A percentile compares a stretch with the other conserved stretches of the same genome.
Conservation (phyloP, 1,139 yeast species). For the Pichia sp. region DNA sequence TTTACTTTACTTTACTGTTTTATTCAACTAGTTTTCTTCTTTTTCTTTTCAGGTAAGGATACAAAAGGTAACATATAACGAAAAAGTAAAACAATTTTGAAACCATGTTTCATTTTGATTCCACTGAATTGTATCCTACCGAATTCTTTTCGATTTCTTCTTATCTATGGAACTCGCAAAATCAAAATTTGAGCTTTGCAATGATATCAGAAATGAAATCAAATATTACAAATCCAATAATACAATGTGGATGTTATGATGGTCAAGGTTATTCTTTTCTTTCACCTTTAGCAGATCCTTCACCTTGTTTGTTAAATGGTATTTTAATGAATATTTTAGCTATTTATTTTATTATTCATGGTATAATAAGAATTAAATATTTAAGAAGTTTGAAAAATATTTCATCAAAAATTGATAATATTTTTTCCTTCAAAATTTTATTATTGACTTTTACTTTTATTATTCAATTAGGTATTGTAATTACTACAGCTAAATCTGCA, state of each 20-base stretch:
- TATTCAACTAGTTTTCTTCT: not conserved
- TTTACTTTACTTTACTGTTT: not conserved
- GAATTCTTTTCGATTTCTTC: slow-evolving; percentile 1
- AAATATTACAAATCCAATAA: not conserved
- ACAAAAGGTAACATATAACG: too few species aligned
- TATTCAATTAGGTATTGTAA: slow-evolving; percentile 29
- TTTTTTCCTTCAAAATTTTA: slow-evolving; percentile 39
- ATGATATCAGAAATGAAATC: not conserved
- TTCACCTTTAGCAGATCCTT: slow-evolving; percentile 55
- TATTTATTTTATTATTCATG: slow-evolving; percentile 47
- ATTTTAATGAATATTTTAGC: slow-evolving; percentile 48
- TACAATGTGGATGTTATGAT: slow-evolving; percentile 35
- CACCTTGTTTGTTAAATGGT: slow-evolving; percentile 83
- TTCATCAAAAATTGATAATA: slow-evolving; percentile 28
- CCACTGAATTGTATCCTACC: slow-evolving; percentile 1
- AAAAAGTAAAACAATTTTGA: not conserved
- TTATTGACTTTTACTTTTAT: slow-evolving; percentile 39
- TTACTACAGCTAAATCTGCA: slow-evolving; percentile 27
- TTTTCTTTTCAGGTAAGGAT: not conserved
- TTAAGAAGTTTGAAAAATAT: slow-evolving; percentile 27
- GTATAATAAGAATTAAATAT: slow-evolving; percentile 37
- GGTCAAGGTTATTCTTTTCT: slow-evolving; percentile 75
- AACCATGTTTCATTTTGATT: slow-evolving; percentile 5
- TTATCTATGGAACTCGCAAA: not conserved
- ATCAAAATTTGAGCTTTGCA: too few species aligned